Base-by-base conservation (phyloP, 2,329 filamentous ascomycete species). In the Arthroderma sp. region DNA sequence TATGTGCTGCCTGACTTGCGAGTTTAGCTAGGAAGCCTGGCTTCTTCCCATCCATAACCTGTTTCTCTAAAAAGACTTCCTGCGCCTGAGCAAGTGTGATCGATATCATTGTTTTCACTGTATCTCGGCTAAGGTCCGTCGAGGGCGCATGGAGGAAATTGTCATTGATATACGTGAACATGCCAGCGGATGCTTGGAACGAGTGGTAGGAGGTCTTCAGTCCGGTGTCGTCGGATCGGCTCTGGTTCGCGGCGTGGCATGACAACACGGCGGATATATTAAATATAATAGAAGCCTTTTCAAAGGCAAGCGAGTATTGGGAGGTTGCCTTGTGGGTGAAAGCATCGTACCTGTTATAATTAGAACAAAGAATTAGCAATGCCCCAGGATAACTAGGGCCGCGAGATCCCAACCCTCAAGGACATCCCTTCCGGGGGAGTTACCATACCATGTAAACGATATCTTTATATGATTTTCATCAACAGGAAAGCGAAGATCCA, bases 101-200 rank as follows among this genome's bases (percentile, higher is more conserved):
- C 42, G 82, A 77, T 59, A 98, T 96, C 52, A 98, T 66, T 0
- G 86, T 87, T 68, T 95, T 95, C 57, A 98, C 86, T 0, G 91
- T 98, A 42, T 98, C 89, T 49, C 91, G 73, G 62, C 88, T 96
- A 40, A 98, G 68, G 59, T 98, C 91, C n/a, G 86, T 88, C 6
- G 88, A 95, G 0, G 93, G 91, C 1, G 91, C 91, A 58, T 98
- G 91, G 32, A 98, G 71, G 62, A 98, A 98, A 68, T 98, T 98
- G 68, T 98, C 91, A 66, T 98, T 98, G 69, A 98, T 98, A 59
- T 98, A 98, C 43, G 89, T 96, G 65, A 96, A 98, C 91, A 98
- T 98, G 68, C 91, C 91, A 6, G 91, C 91, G 5, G 89, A 88
- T 36, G 91, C 91, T 65, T 98, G 91, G 68, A 96, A 96, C 15